Percentiles rank a stretch among this genome's conserved stretches.
Evolutionary conservation across 768 basidiomycete genomes (phyloP).

Genomic region (Kwoniella botswanensis): DNA sequence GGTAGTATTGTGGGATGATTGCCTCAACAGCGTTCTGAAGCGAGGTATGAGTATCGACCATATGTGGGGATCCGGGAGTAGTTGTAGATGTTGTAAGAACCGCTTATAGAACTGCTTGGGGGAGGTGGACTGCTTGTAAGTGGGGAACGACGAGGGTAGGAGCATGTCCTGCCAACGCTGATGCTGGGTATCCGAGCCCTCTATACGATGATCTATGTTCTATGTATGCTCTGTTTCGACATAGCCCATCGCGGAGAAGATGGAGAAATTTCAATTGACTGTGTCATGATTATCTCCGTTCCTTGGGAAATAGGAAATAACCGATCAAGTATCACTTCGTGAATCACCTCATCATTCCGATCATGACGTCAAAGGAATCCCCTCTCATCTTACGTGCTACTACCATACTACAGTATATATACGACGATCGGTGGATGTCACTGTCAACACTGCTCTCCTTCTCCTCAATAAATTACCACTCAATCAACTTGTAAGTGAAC

Average conservation of each 20-base stretch:
- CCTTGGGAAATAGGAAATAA: too few relatives aligned
- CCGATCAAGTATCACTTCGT: too few relatives aligned
- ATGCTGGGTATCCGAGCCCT: not conserved
- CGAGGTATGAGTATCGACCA: conserved; percentile 37
- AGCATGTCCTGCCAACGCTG: conserved; percentile 7
- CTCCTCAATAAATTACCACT: not conserved
- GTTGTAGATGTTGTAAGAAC: conserved; percentile 37
- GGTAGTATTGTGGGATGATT: not conserved
- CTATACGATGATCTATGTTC: not conserved
- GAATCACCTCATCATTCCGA: not conserved
- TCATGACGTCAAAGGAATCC: not conserved
- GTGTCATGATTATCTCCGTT: not conserved
- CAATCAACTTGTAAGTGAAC: not conserved
- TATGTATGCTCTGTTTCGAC: too few relatives aligned
- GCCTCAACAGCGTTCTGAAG: conserved; percentile 16
- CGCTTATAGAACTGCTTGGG: conserved; percentile 35
- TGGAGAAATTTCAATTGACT: too few relatives aligned
- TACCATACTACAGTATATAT: not conserved
- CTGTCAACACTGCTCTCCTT: not conserved
- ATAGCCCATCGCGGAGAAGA: too few relatives aligned
- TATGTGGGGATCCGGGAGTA: conserved; percentile 46
- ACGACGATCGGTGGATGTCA: not conserved
- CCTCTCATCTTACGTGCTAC: not conserved
- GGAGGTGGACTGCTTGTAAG: not conserved
- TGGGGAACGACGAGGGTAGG: conserved; percentile 20